Evolutionary conservation across 768 basidiomycete species (phyloP).

Genomic region (Calocybe gangraenosa): DNA sequence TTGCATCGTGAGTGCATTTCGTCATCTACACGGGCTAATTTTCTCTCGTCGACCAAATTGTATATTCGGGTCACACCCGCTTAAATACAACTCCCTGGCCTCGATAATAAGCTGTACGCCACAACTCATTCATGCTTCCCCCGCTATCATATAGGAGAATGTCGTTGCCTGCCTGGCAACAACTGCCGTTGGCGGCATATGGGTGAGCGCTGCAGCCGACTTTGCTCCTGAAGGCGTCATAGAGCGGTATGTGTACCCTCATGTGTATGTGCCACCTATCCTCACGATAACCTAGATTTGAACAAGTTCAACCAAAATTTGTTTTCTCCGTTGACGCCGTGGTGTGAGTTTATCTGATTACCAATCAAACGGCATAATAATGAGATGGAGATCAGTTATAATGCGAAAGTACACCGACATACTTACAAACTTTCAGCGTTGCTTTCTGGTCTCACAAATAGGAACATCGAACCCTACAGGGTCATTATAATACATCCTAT

Average conservation of each 20-base stretch:
- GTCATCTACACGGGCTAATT: slow-evolving; percentile 1
- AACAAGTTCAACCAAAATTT: slow-evolving; percentile 73
- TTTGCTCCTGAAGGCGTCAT: slow-evolving; percentile 77
- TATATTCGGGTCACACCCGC: background rate
- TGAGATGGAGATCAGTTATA: slow-evolving; percentile 45
- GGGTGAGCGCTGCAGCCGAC: slow-evolving; percentile 80
- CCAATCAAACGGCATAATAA: slow-evolving; percentile 7
- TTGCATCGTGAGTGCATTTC: slow-evolving; percentile 53
- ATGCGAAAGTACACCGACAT: slow-evolving; percentile 65
- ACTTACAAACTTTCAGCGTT: slow-evolving; percentile 58
- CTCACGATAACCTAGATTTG: slow-evolving; percentile 40
- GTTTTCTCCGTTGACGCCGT: slow-evolving; percentile 73
- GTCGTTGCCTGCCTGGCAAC: slow-evolving; percentile 65
- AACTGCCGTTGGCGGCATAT: slow-evolving; percentile 72
- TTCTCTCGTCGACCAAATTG: slow-evolving; percentile 1
- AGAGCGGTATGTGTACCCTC: slow-evolving; percentile 47
- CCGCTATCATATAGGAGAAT: slow-evolving; percentile 46
- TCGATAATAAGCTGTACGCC: background rate
- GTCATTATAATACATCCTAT: slow-evolving; percentile 56
- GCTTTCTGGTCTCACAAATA: slow-evolving; percentile 44
- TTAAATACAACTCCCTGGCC: slow-evolving; percentile 11
- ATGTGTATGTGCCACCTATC: slow-evolving; percentile 4
- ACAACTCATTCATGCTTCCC: slow-evolving; percentile 1
- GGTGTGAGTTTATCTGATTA: slow-evolving; percentile 39
- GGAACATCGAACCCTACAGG: slow-evolving; percentile 33